Evolutionary conservation across 805 yeast genomes (phyloP).

Genomic region (Ogataea thermomethanolica): DNA sequence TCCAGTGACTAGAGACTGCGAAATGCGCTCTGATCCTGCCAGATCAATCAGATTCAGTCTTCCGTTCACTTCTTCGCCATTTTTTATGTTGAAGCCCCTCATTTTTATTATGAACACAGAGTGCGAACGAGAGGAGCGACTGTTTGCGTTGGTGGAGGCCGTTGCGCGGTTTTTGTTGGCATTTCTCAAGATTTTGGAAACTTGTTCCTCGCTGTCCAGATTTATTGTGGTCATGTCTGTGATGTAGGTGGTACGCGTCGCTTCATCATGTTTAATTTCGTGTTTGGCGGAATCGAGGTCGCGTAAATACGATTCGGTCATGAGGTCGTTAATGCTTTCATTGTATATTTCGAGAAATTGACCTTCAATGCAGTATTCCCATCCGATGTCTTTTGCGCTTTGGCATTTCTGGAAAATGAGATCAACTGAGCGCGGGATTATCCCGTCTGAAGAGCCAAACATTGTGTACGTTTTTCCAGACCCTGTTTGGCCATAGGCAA

Average conservation of each 20-base stretch:
- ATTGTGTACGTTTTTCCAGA: conserved; percentile 94
- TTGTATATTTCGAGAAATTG: conserved; percentile 89
- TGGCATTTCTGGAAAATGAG: conserved; percentile 62
- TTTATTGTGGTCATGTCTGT: conserved; percentile 53
- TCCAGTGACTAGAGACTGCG: conserved; percentile 74
- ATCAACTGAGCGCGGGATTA: conserved; percentile 71
- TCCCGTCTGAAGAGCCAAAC: conserved; percentile 69
- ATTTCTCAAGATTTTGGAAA: conserved; percentile 43
- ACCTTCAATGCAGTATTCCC: conserved; percentile 62
- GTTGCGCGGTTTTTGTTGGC: conserved; percentile 68
- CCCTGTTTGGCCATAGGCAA: conserved; percentile 97
- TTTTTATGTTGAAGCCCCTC: conserved; percentile 47
- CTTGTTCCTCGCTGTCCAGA: conserved; percentile 44
- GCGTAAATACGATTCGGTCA: conserved; percentile 32
- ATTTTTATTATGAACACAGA: conserved; percentile 69
- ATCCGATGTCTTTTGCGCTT: conserved; percentile 48
- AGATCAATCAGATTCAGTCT: conserved; percentile 78
- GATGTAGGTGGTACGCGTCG: conserved; percentile 50
- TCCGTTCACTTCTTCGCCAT: conserved; percentile 52
- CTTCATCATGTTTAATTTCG: conserved; percentile 71
- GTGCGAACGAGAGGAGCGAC: conserved; percentile 88
- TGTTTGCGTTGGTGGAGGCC: conserved; percentile 78
- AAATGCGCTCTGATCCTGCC: conserved; percentile 90
- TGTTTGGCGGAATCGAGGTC: conserved; percentile 36
- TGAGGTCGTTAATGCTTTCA: conserved; percentile 71